Base-by-base conservation (phyloP, 192 early-diverging fungal genomes). In the Entomortierella beljakovae region DNA sequence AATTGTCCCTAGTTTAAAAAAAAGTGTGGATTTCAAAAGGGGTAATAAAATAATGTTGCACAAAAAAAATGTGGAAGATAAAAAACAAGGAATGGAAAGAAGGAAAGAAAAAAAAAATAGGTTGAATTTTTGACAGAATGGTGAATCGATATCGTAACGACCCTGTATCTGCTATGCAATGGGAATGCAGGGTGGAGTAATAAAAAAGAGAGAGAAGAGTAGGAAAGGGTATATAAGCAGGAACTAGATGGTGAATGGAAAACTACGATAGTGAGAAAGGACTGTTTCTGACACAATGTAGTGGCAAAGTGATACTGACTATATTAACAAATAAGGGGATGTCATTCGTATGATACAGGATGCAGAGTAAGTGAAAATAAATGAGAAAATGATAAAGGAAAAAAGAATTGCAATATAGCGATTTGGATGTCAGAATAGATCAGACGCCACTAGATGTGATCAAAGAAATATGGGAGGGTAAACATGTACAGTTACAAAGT, bases 101-200 rank as follows among this genome's bases (percentile, higher is more conserved):
- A 37, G 22, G 9, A 64, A 32, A 61, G 57, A 23, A 29, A 40
- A 22, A 20, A 37, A 26, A 10, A 13, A 32, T 7, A 9, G 31
- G 11, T 13, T 11, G 20, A 31, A 31, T 9, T 56, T 16, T 9
- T 31, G 20, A 31, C 13, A 11, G 26, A 16, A 40, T 40, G 58
- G 53, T 70, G 58, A 23, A 20, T 40, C 48, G 29, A 60, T 70
- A 50, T 42, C 37, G 34, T 51, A 68, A 58, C 18, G 43, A 46
- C 9, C 46, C 57, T 58, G 34, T 60, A 43, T 43, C 16, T 57
- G 35, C n/a, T 15, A 7, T 28, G 8, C 40, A 29, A 29, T 2
- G 31, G 25, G 2, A 61, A 48, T 16, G 50, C 50, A 52, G 50
- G 50, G 10, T 8, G 50, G 26, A 22, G 23, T 6, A 18, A 26